These are phyloP conservation scores for Pelargonium australe DNA, from an alignment of 441 rosid species.

Conservation along the genomic window DNA sequence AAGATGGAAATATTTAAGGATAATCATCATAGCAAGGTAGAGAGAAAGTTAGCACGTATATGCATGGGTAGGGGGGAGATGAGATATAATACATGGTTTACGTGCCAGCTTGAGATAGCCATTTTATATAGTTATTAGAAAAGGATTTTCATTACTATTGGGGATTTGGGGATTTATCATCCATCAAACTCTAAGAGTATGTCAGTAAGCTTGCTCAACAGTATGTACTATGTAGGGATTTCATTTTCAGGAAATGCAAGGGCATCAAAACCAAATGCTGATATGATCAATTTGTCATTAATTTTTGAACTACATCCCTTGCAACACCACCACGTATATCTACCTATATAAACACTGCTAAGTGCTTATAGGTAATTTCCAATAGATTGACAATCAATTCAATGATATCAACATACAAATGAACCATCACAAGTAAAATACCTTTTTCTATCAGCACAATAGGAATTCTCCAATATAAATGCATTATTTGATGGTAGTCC, in stretches of 20 bases:
- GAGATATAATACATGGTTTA: background rate
- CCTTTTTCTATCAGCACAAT: conserved; percentile 39
- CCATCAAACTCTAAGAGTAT: background rate
- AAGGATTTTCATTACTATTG: background rate
- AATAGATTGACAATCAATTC: background rate
- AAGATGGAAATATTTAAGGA: background rate
- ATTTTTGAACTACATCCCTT: background rate
- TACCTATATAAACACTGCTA: background rate
- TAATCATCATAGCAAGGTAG: background rate
- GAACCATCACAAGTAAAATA: conserved; percentile 15
- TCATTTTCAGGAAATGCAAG: background rate
- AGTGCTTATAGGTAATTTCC: background rate
- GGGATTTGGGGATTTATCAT: background rate
- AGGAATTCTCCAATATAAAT: conserved; percentile 30
- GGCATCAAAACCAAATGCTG: background rate
- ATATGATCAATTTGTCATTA: background rate
- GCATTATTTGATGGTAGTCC: conserved; percentile 51
- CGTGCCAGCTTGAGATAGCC: background rate
- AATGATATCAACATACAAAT: background rate
- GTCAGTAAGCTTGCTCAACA: background rate
- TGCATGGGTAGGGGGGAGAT: too few species aligned
- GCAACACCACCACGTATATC: background rate
- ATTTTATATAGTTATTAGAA: background rate
- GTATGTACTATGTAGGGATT: background rate
- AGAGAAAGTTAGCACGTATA: background rate